phyloP scores from a whole-genome alignment of 2,329 filamentous ascomycete genomes.

The Aspergillus alliaceus region DNA sequence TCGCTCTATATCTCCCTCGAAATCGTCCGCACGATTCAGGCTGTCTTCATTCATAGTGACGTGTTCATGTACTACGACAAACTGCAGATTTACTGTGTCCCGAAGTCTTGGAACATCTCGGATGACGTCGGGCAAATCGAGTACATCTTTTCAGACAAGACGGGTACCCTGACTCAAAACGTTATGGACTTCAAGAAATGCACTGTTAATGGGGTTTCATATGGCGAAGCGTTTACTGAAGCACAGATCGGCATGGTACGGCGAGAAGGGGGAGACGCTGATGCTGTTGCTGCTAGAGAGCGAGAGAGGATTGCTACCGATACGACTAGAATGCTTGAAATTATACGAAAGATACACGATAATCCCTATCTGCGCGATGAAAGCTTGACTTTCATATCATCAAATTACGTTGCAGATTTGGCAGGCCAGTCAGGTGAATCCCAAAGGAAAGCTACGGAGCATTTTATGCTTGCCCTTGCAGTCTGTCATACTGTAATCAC shows the following conservation, averaged over 20 bases:
- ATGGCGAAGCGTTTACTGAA: slow-evolving; percentile 97
- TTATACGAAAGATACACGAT: slow-evolving; percentile 74
- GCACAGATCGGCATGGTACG: slow-evolving; percentile 96
- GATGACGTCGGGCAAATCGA: slow-evolving; percentile 98
- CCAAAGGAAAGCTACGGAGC: slow-evolving; percentile 75
- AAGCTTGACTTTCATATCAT: slow-evolving; percentile 86
- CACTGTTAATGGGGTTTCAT: slow-evolving; percentile 91
- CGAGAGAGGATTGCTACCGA: slow-evolving; percentile 76
- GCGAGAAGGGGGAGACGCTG: slow-evolving; percentile 81
- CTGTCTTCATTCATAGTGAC: slow-evolving; percentile 96
- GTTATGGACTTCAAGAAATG: slow-evolving; percentile 99
- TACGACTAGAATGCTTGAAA: slow-evolving; percentile 68
- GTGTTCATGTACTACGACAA: slow-evolving; percentile 95
- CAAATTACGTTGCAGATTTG: slow-evolving; percentile 83
- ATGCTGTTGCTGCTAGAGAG: slow-evolving; percentile 72
- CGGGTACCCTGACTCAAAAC: slow-evolving; percentile 84
- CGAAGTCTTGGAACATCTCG: slow-evolving; percentile 98
- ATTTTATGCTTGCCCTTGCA: slow-evolving; percentile 92
- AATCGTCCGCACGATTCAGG: slow-evolving; percentile 89
- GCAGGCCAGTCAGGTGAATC: slow-evolving; percentile 72
- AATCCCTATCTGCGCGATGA: slow-evolving; percentile 92
- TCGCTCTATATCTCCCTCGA: slow-evolving; percentile 97
- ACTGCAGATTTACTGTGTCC: slow-evolving; percentile 91
- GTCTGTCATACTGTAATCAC: slow-evolving; percentile 97
- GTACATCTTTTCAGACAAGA: slow-evolving; percentile 98